Evolutionary conservation across 441 rosid genomes (phyloP).

Genomic region (Erodium moschatum): DNA sequence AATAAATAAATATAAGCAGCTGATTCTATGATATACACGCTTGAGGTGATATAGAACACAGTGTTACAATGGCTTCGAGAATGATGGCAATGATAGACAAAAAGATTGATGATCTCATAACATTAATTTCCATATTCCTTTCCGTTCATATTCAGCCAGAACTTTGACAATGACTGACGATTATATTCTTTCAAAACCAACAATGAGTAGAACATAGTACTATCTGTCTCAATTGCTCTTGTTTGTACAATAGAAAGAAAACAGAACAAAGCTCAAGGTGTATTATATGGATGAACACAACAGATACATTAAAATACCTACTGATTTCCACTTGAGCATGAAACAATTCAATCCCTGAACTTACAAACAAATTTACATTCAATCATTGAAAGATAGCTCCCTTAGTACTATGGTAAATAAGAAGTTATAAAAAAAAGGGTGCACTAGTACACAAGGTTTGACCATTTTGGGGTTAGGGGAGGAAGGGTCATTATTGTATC

Average conservation of each 20-base stretch:
- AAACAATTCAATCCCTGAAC: not conserved
- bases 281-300: too few species aligned
- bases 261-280: too few species aligned
- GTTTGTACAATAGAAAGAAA: too few species aligned
- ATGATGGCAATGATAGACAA: not conserved
- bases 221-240: too few species aligned
- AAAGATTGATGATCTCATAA: not conserved
- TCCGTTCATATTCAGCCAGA: not conserved
- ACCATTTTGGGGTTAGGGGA: not conserved
- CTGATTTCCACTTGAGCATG: not conserved
- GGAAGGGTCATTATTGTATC: not conserved
- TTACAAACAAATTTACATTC: not conserved
- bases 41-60: not conserved
- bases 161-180: not conserved
- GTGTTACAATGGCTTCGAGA: constrained; percentile 4
- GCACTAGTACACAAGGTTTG: not conserved
- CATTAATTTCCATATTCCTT: not conserved
- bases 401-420: not conserved
- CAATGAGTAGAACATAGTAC: too few species aligned
- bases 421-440: not conserved
- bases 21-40: not conserved
- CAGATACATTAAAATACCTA: not conserved
- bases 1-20: not conserved
- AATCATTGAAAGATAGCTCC: not conserved
- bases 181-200: not conserved